Conservation (phyloP, 805 yeast species). For the Candida orba region DNA sequence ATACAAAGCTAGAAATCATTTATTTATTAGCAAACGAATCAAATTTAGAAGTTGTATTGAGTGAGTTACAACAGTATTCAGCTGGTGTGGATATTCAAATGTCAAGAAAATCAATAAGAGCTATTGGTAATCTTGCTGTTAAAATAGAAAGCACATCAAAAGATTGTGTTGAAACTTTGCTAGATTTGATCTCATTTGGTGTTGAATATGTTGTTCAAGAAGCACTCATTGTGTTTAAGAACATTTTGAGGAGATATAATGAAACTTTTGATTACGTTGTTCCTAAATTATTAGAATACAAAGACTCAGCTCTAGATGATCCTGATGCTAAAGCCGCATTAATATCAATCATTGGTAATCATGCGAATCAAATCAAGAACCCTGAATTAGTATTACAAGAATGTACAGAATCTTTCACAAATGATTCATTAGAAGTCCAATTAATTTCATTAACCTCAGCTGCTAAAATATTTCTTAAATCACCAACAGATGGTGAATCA, state of each 20-base stretch:
- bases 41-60: constrained; percentile 54
- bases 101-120: constrained; percentile 82
- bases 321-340: constrained; percentile 73
- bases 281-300: constrained; percentile 33
- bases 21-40: constrained; percentile 64
- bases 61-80: constrained; percentile 80
- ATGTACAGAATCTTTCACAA: constrained; percentile 40
- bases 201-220: constrained; percentile 77
- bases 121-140: constrained; percentile 83
- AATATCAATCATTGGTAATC: constrained; percentile 81
- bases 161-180: constrained; percentile 55
- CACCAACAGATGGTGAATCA: constrained; percentile 47
- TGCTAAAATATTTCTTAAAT: constrained; percentile 56
- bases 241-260: constrained; percentile 73
- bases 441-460: constrained; percentile 65
- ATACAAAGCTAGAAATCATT: constrained; percentile 83
- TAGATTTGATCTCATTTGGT: constrained; percentile 54
- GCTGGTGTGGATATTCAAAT: constrained; percentile 80
- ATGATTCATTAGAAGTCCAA: constrained; percentile 71
- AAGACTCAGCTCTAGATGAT: constrained; percentile 51
- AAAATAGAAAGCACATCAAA: constrained; percentile 57
- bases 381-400: constrained; percentile 35
- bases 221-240: constrained; percentile 65
- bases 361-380: constrained; percentile 40
- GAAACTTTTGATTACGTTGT: constrained; percentile 37